Conservation (phyloP, 2,329 filamentous ascomycete genomes). For the Aspergillus caelatus region DNA sequence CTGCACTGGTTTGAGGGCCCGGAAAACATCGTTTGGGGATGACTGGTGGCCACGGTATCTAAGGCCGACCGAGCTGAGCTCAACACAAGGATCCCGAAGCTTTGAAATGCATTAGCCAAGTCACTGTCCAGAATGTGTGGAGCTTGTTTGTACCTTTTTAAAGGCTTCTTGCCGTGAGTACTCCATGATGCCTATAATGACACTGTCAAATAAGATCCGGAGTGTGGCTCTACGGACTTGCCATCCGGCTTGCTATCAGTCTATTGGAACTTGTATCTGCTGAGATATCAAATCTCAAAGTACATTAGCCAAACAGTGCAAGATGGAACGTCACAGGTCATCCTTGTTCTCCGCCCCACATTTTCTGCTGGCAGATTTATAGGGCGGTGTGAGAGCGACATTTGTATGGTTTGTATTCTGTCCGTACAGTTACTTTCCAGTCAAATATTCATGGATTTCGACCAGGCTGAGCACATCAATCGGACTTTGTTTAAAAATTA, state of each 20-base stretch:
- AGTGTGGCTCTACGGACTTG: not conserved
- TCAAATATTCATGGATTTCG: too few species aligned
- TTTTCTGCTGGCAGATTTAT: not conserved
- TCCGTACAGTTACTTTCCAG: too few species aligned
- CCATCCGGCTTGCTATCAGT: not conserved
- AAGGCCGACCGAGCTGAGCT: conserved; percentile 58
- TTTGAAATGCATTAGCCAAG: conserved; percentile 33
- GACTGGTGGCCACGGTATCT: conserved; percentile 51
- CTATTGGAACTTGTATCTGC: not conserved
- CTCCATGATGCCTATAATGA: conserved; percentile 33
- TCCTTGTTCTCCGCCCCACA: not conserved
- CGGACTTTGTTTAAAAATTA: too few species aligned
- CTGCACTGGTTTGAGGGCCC: conserved; percentile 50
- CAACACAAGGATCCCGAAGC: conserved; percentile 62
- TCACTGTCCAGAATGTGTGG: not conserved
- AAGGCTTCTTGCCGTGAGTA: conserved; percentile 45
- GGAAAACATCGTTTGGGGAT: conserved; percentile 51
- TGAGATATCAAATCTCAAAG: not conserved
- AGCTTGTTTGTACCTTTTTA: conserved; percentile 35
- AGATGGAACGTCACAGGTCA: not conserved
- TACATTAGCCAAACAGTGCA: not conserved
- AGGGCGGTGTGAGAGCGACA: not conserved
- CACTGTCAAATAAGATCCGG: not conserved
- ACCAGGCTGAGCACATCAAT: too few species aligned
- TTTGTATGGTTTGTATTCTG: not conserved